Percentiles rank a stretch among this genome's conserved stretches.
Evolutionary conservation across 345 rosid species (phyloP).

Genomic region (Psidium friedrichsthalianum): DNA sequence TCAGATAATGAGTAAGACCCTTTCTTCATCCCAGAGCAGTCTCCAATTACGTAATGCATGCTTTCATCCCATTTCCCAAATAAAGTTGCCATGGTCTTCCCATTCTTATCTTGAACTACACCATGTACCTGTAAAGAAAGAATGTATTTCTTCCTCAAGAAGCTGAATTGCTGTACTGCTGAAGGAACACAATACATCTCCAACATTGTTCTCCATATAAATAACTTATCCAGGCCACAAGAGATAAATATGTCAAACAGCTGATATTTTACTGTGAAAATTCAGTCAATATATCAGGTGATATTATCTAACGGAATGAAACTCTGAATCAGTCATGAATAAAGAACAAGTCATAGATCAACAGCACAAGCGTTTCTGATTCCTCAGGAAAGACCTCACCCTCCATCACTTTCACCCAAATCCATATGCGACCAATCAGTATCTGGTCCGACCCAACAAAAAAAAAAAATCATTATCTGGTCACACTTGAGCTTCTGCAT

Average conservation of each 20-base stretch:
- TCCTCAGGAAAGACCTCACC: neutral
- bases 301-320: neutral
- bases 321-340: neutral
- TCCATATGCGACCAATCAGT: neutral
- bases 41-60: conserved; percentile 69
- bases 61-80: conserved; percentile 99
- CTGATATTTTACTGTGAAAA: neutral
- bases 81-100: conserved; percentile 68
- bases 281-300: neutral
- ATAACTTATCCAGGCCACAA: neutral
- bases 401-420: neutral
- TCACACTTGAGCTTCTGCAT: neutral
- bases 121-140: conserved; percentile 75
- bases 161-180: neutral
- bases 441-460: neutral
- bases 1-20: conserved; percentile 44
- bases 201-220: neutral
- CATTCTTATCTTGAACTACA: conserved; percentile 59
- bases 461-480: neutral
- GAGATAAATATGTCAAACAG: neutral
- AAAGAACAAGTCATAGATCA: neutral
- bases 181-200: neutral
- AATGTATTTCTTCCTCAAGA: neutral
- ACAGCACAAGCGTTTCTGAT: neutral
- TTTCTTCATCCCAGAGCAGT: conserved; percentile 61